Percentiles rank a stretch among this genome's conserved stretches.
Evolutionary conservation across 2,329 filamentous ascomycete genomes (phyloP).

Genomic region (Cladosporium sp.): DNA sequence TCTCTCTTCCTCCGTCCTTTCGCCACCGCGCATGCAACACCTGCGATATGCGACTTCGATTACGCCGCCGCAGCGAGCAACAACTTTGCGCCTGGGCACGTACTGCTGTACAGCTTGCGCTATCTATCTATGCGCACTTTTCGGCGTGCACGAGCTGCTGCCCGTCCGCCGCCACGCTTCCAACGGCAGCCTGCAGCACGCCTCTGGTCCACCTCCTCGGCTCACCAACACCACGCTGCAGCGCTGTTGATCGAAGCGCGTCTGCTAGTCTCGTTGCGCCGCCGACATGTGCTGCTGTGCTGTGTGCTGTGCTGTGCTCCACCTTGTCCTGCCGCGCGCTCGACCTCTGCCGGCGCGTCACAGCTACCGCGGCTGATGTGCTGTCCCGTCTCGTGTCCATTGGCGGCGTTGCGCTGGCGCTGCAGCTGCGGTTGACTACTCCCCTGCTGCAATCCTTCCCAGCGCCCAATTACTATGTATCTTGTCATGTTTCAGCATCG

Average conservation of each 20-base stretch:
- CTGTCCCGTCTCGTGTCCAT: constrained; percentile 26
- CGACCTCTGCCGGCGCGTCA: constrained; percentile 17
- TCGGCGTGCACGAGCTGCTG: constrained; percentile 3
- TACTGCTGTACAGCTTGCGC: constrained; percentile 6
- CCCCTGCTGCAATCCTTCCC: constrained; percentile 27
- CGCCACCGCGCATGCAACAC: constrained; percentile 11
- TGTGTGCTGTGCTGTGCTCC: constrained; percentile 2
- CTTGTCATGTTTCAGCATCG: constrained; percentile 28
- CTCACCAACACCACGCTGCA: constrained; percentile 10
- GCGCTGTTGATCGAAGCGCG: neutral
- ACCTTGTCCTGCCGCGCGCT: constrained; percentile 10
- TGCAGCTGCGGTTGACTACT: constrained; percentile 29
- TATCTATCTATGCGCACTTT: constrained; percentile 1
- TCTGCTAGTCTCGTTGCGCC: constrained; percentile 7
- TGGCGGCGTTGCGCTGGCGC: constrained; percentile 34
- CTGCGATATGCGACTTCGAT: constrained; percentile 4
- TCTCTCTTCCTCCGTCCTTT: neutral
- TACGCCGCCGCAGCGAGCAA: constrained; percentile 1
- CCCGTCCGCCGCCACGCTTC: constrained; percentile 16
- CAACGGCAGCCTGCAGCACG: constrained; percentile 20
- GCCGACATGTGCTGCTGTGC: constrained; percentile 4
- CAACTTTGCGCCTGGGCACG: neutral
- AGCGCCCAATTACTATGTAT: constrained; percentile 33
- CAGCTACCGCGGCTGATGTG: constrained; percentile 21
- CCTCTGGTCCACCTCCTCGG: constrained; percentile 16